Base-by-base conservation (phyloP, 306 rosid genomes). In the Mucuna pruriens region DNA sequence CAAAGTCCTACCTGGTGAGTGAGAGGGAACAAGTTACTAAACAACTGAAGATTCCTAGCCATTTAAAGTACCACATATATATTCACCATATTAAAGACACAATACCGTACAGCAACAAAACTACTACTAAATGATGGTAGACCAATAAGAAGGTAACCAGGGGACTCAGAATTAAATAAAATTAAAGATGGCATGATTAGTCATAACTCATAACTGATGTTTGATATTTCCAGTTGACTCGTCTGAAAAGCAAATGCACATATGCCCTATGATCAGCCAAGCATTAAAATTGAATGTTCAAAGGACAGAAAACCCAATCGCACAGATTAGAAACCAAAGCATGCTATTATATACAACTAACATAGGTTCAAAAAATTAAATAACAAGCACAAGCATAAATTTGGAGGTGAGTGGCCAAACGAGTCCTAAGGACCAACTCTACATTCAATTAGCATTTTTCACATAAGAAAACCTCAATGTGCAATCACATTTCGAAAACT, bases 1-100 rank as follows among this genome's bases (percentile, higher is more conserved):
- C 99, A 96, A 75, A 96, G 98, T 42, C 99, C 98, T 54, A 93
- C 99, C 98, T 93, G 90, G 48, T 55, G 49, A 40, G 44, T 33
- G 79, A 78, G 63, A 55, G 20, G 58, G 55, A 57, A 25, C 2
- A 22, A 36, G 34, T 83, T 6, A 81, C 55, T 5, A 57, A 81
- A 29, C 34, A 58, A n/a, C 6, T 13, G n/a, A 76, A 65, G 45
- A 36, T 23, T 69, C 38, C 55, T 51, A 72, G 70, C 29, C 26
- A 25, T 45, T 6, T 5, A 55, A 33, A 69, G 40, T 25, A 79
- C 71, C 33, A 39, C 13, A 74, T 25, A 73, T 66, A 10, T 39
- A 79, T 70, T 34, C 83, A 75, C 23, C 55, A 5, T 52, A 29
- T 38, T 66, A 57, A 57, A 78, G 55, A 80, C 63, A 58, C 63